phyloP scores from a whole-genome alignment of 805 yeast species.

The Saccharomycopsis olivae region DNA sequence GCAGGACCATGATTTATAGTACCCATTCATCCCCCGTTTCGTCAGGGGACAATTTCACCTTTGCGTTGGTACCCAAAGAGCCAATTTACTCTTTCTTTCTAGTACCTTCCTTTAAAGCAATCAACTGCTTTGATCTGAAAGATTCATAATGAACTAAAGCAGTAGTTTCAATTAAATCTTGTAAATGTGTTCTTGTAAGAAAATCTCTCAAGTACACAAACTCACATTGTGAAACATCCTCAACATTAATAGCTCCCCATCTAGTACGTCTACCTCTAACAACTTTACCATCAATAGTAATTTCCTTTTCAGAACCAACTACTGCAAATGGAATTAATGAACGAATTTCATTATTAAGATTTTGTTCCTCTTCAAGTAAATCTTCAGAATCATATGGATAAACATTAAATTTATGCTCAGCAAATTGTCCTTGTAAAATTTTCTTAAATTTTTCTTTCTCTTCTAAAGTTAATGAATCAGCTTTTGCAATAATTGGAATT shows the following conservation, averaged over 20 bases:
- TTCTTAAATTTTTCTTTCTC: slow-evolving; percentile 78
- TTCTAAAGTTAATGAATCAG: slow-evolving; percentile 77
- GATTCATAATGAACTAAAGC: slow-evolving; percentile 80
- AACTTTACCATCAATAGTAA: slow-evolving; percentile 63
- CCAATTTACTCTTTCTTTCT: too few species aligned
- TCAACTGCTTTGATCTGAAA: slow-evolving; percentile 87
- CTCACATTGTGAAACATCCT: slow-evolving; percentile 92
- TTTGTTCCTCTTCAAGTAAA: slow-evolving; percentile 59
- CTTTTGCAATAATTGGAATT: slow-evolving; percentile 89
- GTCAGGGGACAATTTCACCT: too few species aligned
- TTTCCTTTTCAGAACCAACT: slow-evolving; percentile 78
- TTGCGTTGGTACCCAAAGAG: too few species aligned
- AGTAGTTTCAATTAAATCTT: slow-evolving; percentile 91
- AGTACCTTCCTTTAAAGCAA: slow-evolving; percentile 89
- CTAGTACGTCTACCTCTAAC: slow-evolving; percentile 87
- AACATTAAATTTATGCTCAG: slow-evolving; percentile 58
- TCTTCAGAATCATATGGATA: slow-evolving; percentile 76
- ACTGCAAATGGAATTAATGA: slow-evolving; percentile 86
- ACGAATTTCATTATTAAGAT: slow-evolving; percentile 64
- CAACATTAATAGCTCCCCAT: slow-evolving; percentile 91
- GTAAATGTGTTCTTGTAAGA: slow-evolving; percentile 89
- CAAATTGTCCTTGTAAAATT: slow-evolving; percentile 65
- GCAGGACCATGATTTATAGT: too few species aligned
- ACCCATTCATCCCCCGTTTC: too few species aligned
- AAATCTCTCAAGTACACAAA: slow-evolving; percentile 90